Evolutionary conservation across 805 yeast genomes (phyloP).

Genomic region (Lipomyces spencermartinsiae): DNA sequence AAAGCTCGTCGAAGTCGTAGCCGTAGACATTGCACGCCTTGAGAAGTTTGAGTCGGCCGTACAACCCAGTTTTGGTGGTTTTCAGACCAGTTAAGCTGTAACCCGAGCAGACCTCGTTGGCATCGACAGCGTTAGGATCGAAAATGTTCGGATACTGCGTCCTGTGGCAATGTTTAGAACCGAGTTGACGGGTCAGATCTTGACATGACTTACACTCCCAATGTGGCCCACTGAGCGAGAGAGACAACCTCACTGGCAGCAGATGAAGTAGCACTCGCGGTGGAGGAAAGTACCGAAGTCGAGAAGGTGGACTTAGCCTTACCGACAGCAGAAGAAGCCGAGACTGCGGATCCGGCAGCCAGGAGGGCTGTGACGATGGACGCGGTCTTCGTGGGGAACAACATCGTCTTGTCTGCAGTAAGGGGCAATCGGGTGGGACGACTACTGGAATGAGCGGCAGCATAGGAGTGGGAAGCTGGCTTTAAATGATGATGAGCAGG

Average conservation of each 20-base stretch:
- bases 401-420: not conserved
- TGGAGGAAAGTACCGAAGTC: not conserved
- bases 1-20: slow-evolving; percentile 15
- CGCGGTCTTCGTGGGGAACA: not conserved
- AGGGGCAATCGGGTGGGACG: not conserved
- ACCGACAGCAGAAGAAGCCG: not conserved
- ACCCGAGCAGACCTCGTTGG: slow-evolving; percentile 4
- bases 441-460: not conserved
- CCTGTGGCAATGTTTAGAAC: not conserved
- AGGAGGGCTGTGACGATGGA: not conserved
- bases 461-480: not conserved
- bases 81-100: not conserved
- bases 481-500: not conserved
- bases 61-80: not conserved
- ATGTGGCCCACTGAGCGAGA: not conserved
- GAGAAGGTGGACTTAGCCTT: not conserved
- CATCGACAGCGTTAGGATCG: not conserved
- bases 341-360: not conserved
- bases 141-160: slow-evolving; percentile 2
- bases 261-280: not conserved
- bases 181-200: not conserved
- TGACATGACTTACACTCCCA: not conserved
- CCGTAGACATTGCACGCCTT: slow-evolving; percentile 35
- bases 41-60: not conserved
- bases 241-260: not conserved